Percentiles rank a stretch among this genome's conserved stretches.
Evolutionary conservation across 164 flowering plant genomes (phyloP).

Genomic region (Vitis labrusca): DNA sequence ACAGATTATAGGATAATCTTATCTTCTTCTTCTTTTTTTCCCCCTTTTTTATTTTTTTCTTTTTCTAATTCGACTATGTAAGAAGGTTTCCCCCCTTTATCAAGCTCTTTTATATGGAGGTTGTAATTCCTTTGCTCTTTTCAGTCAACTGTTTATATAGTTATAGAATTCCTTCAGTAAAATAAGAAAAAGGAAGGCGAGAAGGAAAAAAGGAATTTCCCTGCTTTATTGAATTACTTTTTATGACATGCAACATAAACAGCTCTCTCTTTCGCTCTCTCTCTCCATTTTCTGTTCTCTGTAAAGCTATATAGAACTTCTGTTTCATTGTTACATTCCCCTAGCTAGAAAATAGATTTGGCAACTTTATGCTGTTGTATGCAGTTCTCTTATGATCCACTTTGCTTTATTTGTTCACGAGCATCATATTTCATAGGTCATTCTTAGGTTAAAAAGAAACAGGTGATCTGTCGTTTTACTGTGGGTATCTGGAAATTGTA

Average conservation of each 20-base stretch:
- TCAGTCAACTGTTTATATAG: conserved; percentile 17
- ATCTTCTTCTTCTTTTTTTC: not conserved
- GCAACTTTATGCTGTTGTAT: too few species aligned
- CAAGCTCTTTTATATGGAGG: not conserved
- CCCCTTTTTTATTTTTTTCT: too few species aligned
- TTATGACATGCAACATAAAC: conserved; percentile 12
- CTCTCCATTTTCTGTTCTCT: not conserved
- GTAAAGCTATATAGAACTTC: not conserved
- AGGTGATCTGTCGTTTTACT: too few species aligned
- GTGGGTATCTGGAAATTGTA: too few species aligned
- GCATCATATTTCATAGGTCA: too few species aligned
- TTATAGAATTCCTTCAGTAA: conserved; percentile 6
- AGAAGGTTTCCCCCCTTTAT: conserved; percentile 2
- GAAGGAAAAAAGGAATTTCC: conserved; percentile 1
- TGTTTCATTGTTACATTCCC: not conserved
- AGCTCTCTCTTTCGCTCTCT: conserved; percentile 5
- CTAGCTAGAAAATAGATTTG: not conserved
- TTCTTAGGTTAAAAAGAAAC: too few species aligned
- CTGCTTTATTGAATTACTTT: conserved; percentile 2
- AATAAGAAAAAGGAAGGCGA: conserved; percentile 17
- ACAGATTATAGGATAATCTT: conserved; percentile 26
- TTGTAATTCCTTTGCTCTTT: conserved; percentile 20
- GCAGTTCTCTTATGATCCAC: too few species aligned
- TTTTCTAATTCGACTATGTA: not conserved
- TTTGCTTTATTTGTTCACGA: too few species aligned